Evolutionary conservation across 179 eudicot species (phyloP).

Genomic region (Dionaea muscipula): DNA sequence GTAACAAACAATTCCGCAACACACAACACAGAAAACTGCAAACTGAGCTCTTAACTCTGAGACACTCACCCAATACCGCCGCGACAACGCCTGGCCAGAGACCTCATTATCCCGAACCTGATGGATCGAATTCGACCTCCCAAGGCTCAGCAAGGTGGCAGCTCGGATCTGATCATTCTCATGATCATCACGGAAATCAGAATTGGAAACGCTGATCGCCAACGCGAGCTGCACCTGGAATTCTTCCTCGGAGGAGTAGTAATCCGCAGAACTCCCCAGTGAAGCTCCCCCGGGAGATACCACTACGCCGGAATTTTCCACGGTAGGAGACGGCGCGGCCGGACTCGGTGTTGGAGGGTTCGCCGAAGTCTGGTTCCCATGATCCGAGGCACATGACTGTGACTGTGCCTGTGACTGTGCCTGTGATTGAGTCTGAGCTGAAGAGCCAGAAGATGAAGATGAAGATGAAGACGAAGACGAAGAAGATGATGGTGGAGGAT

Average conservation of each 20-base stretch:
- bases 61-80: constrained; percentile 76
- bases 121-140: constrained; percentile 20
- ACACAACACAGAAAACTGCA: background rate
- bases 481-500: constrained; percentile 10
- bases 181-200: constrained; percentile 28
- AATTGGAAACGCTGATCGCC: constrained; percentile 82
- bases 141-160: constrained; percentile 39
- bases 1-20: background rate
- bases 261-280: constrained; percentile 21
- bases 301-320: constrained; percentile 4
- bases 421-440: constrained; percentile 4
- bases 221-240: constrained; percentile 89
- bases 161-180: constrained; percentile 62
- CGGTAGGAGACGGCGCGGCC: constrained; percentile 15
- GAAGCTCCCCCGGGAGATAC: constrained; percentile 8
- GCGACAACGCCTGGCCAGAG: constrained; percentile 52
- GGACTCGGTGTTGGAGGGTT: constrained; percentile 9
- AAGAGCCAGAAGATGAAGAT: too few relatives aligned
- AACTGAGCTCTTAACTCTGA: background rate
- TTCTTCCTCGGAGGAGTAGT: constrained; percentile 80
- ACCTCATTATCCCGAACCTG: constrained; percentile 18
- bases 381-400: constrained; percentile 1
- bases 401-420: constrained; percentile 9
- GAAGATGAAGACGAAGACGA: background rate
- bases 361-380: background rate